These are phyloP conservation scores for Aspergillus nanangensis DNA, from an alignment of 495 filamentous ascomycete species.

Conservation along the genomic window DNA sequence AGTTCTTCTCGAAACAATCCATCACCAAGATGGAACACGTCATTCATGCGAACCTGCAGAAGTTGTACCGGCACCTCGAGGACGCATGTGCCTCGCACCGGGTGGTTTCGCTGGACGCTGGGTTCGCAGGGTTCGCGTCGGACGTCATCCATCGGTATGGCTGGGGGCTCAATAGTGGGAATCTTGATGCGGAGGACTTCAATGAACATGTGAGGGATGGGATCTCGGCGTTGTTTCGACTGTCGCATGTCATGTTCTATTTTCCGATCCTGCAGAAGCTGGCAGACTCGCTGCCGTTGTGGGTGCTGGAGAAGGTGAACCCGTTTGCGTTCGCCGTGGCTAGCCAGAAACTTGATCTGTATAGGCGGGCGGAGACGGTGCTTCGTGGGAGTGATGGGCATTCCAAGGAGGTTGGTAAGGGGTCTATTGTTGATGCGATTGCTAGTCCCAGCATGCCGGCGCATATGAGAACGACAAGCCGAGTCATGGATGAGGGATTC, in stretches of 20 bases:
- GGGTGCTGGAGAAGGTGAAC: background rate
- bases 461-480: background rate
- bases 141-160: background rate
- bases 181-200: background rate
- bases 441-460: background rate
- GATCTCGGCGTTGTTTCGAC: background rate
- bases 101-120: background rate
- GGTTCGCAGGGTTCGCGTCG: background rate
- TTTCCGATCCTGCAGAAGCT: background rate
- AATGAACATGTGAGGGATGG: background rate
- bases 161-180: background rate
- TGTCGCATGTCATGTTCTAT: background rate
- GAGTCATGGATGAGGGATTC: slow-evolving; percentile 28
- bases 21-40: background rate
- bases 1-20: slow-evolving; percentile 24
- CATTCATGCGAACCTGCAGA: background rate
- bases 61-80: background rate
- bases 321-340: background rate
- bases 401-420: background rate
- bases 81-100: background rate
- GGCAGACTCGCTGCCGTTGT: background rate
- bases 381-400: background rate
- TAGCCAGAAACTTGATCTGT: background rate
- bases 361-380: background rate
- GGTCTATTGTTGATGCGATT: background rate